Evolutionary conservation across 306 rosid species (phyloP).

Genomic region (Gynostemma pentaphyllum): DNA sequence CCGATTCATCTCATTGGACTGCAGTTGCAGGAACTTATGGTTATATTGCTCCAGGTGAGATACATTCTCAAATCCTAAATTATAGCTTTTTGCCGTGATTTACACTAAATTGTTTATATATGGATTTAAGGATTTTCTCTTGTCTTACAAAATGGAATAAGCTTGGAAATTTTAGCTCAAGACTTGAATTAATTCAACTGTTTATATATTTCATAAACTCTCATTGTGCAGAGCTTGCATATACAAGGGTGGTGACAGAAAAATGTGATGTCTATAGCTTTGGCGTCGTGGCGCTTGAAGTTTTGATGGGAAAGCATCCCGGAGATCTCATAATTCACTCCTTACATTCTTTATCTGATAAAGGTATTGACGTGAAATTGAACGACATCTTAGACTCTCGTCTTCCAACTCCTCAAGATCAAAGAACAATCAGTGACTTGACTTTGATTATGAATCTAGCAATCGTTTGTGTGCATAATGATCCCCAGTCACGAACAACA

Average conservation of each 20-base stretch:
- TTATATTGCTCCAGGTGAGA: slow-evolving; percentile 35
- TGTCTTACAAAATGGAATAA: too few relatives aligned
- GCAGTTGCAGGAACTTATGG: slow-evolving; percentile 32
- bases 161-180: too few relatives aligned
- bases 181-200: background rate
- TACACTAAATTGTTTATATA: background rate
- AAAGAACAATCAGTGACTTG: too few relatives aligned
- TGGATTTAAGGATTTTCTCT: too few relatives aligned
- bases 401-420: too few relatives aligned
- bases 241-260: slow-evolving; percentile 1
- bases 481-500: background rate
- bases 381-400: too few relatives aligned
- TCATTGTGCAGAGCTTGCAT: background rate
- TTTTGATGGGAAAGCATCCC: too few relatives aligned
- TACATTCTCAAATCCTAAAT: background rate
- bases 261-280: too few relatives aligned
- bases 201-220: too few relatives aligned
- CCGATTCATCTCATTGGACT: too few relatives aligned
- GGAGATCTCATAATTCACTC: background rate
- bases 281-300: too few relatives aligned
- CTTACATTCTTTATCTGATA: background rate
- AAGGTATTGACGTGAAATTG: background rate
- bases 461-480: background rate
- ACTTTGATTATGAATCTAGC: background rate
- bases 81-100: too few relatives aligned